Conservation (phyloP, 2,329 filamentous ascomycete genomes). For the Arthroderma sp. region DNA sequence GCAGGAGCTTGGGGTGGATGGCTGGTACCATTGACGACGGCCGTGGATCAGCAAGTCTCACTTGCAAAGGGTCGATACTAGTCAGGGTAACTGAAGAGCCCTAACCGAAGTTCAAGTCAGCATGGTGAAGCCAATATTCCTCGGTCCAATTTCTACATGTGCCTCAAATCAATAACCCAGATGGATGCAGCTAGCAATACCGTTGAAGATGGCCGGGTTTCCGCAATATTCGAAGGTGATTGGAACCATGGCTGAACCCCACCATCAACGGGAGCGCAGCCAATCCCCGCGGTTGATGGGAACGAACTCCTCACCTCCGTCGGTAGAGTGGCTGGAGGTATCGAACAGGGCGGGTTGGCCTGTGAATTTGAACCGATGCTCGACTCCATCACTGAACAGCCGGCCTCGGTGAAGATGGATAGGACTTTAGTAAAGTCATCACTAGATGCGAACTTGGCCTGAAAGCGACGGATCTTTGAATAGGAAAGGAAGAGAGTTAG, state of each 20-base stretch:
- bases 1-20: neutral
- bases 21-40: slow-evolving; percentile 1
- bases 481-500: slow-evolving; percentile 8
- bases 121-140: no score
- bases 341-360: no score
- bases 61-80: no score
- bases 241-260: no score
- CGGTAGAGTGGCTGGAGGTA: no score
- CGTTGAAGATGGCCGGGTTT: slow-evolving; percentile 4
- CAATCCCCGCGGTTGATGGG: no score
- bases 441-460: slow-evolving; percentile 30
- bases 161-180: neutral
- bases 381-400: slow-evolving; percentile 32
- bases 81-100: no score
- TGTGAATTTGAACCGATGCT: neutral
- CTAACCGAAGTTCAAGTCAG: no score
- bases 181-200: no score
- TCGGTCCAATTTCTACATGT: neutral
- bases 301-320: no score
- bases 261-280: no score
- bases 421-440: slow-evolving; percentile 30
- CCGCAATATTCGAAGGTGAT: neutral
- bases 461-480: slow-evolving; percentile 31
- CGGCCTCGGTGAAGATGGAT: slow-evolving; percentile 27
- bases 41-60: no score